Percentiles rank a stretch among this genome's conserved stretches.
Evolutionary conservation across 768 basidiomycete genomes (phyloP).

Genomic region (Suillus americanus): DNA sequence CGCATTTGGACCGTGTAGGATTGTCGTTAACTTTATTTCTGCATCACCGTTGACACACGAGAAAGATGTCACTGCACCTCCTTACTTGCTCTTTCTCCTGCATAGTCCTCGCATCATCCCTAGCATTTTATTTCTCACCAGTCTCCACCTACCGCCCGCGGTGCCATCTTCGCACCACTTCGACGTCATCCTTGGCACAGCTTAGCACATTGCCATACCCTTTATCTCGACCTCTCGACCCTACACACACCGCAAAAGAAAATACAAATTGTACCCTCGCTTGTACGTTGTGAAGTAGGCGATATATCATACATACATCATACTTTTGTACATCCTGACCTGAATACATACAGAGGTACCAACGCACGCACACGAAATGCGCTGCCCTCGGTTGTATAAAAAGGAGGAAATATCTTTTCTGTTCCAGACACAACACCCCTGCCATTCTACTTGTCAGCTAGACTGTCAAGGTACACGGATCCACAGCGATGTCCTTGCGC

Average conservation of each 20-base stretch:
- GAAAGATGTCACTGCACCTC: neutral
- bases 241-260: neutral
- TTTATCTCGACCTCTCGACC: neutral
- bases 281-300: slow-evolving; percentile 7
- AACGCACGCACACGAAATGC: slow-evolving; percentile 1
- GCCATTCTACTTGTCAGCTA: neutral
- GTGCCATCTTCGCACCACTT: neutral
- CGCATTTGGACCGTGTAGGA: neutral
- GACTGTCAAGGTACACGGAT: neutral
- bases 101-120: neutral
- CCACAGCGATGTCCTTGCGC: neutral
- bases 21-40: slow-evolving; percentile 3
- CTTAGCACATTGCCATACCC: neutral
- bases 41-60: neutral
- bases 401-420: neutral
- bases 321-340: slow-evolving; percentile 1
- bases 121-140: neutral
- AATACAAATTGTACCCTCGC: slow-evolving; percentile 1
- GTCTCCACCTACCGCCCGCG: neutral
- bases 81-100: neutral
- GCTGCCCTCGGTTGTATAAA: neutral
- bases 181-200: neutral
- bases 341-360: neutral
- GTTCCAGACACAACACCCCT: neutral
- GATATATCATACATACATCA: slow-evolving; percentile 1